Evolutionary conservation across 2,329 filamentous ascomycete species (phyloP), one percentile per base, ranked within the genome.

Genomic region (Dactylellina parvicollis): DNA sequence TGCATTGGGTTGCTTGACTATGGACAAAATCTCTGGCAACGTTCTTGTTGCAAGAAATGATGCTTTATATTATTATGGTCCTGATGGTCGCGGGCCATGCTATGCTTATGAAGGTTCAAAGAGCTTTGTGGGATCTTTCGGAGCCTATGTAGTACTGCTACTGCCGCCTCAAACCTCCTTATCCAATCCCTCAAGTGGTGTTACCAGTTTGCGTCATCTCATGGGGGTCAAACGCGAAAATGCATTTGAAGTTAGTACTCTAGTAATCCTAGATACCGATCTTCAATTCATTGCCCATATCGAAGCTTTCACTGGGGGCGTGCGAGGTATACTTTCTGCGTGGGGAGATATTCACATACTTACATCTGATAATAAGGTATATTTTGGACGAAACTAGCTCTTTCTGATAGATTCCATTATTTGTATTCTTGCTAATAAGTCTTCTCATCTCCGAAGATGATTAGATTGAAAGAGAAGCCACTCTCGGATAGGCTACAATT

Each of bases 341-440:
- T 98, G 95, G 95, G 92, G 90, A 0, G 91, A 96, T 78, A 83
- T 99, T 14, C 98, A 93, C 78, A 86, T 96, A n/a, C 84, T 98
- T 36, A 93, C 90, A 0, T 88, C 92, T 75, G 92, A 99, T 79
- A 94, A 95, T 76, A 98, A 97, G 85, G 90, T 93, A 82, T 77
- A 82, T 42, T 3, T 5, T 16, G 38, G 16, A 28, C 16, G 7
- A 38, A 24, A 24, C 40, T 54, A 2, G 12, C 5, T 20, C 18
- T 32, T 50, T 3, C 34, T 12, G 10, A 18, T 12, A 2, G 3
- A 24, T 22, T 14, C 2, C 26, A 12, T 71, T 9, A 10, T 4
- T 16, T 12, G 3, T 57, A n/a, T n/a, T n/a, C n/a, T 14, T n/a
- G 2, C 24, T 22, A 12, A n/a, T 22, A 16, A 50, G 9, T 50